Base-by-base conservation (phyloP, 495 filamentous ascomycete species). In the Podospora australis region DNA sequence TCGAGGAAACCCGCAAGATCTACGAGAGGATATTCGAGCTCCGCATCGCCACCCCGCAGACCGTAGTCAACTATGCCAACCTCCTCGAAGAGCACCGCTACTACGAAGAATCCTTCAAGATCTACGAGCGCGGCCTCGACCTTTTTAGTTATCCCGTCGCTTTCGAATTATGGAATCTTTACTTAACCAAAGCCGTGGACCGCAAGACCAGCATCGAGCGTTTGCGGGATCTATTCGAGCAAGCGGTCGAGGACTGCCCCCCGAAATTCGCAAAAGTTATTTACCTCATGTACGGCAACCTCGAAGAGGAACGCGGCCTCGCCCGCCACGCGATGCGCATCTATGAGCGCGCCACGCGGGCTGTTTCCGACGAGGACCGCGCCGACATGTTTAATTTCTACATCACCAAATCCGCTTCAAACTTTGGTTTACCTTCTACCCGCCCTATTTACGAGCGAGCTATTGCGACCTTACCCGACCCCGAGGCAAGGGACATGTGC, bases 331-430 rank as follows among this genome's bases (percentile, higher is more conserved):
- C 94, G 20, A 97, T 99, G 92, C 82, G 92, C 23, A 99, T 99
- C 48, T 99, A 99, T 67, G 92, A 99, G 67, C 86, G 92, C 42
- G 92, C 94, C 21, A 97, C 92, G 14, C 86, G 92, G 3, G 89
- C 92, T 13, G 94, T 99, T 6, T 87, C 89, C 14, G 92, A 99
- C 63, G 91, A 95, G 57, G 90, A 97, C 60, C 76, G 89, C 9
- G 84, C 87, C 55, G 94, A 96, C 64, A 95, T 99, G 89, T 99
- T 96, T 72, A 91, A 95, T 63, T 96, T 96, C 63, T 99, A 97
- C 74, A 95, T 99, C 64, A 96, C 94, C 39, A 97, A 99, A 62
- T 96, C 90, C 1, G 92, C 92, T 0, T 95, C 90, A 8, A 99
- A 99, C 66, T 99, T 99, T 54, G 92, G 92, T 6, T 76, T 99